Conservation (phyloP, 495 filamentous ascomycete species). For the Penicillium alfredii region DNA sequence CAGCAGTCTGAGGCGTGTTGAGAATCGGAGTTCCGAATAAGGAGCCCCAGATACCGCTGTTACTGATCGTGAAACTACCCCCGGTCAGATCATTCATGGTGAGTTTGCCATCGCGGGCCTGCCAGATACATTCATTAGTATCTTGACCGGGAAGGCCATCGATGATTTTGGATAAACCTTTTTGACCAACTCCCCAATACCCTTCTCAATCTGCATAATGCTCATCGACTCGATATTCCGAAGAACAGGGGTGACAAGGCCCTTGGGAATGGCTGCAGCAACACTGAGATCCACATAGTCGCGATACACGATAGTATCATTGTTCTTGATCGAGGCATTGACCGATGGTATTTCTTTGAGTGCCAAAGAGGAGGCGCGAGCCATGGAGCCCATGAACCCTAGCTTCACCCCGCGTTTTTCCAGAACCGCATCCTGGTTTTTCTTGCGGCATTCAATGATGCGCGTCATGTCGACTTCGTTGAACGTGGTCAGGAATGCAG, state of each 20-base stretch:
- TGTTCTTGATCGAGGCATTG: conserved; percentile 86
- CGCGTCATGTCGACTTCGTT: conserved; percentile 94
- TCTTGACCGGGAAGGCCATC: too few relatives aligned
- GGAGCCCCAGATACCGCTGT: conserved; percentile 63
- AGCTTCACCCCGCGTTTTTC: conserved; percentile 87
- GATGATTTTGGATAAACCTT: too few relatives aligned
- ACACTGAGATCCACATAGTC: conserved; percentile 92
- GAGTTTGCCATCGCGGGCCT: conserved; percentile 82
- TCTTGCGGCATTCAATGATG: conserved; percentile 78
- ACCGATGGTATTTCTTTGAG: conserved; percentile 81
- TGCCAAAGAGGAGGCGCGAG: conserved; percentile 72
- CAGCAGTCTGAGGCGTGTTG: conserved; percentile 81
- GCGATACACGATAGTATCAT: conserved; percentile 85
- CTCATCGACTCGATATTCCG: conserved; percentile 76
- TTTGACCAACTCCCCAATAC: conserved; percentile 78
- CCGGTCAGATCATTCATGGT: conserved; percentile 95
- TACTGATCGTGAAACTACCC: conserved; percentile 94
- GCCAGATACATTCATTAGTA: too few relatives aligned
- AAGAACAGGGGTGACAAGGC: conserved; percentile 83
- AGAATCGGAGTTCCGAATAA: conserved; percentile 91
- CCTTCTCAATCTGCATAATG: conserved; percentile 72
- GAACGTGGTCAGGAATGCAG: conserved; percentile 85
- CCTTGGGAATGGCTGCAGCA: conserved; percentile 90
- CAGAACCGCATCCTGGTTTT: conserved; percentile 79
- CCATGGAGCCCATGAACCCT: conserved; percentile 89